These are phyloP conservation scores for Chloropicon primus DNA, from an alignment of 139 green algal genomes.

Conservation along the genomic window DNA sequence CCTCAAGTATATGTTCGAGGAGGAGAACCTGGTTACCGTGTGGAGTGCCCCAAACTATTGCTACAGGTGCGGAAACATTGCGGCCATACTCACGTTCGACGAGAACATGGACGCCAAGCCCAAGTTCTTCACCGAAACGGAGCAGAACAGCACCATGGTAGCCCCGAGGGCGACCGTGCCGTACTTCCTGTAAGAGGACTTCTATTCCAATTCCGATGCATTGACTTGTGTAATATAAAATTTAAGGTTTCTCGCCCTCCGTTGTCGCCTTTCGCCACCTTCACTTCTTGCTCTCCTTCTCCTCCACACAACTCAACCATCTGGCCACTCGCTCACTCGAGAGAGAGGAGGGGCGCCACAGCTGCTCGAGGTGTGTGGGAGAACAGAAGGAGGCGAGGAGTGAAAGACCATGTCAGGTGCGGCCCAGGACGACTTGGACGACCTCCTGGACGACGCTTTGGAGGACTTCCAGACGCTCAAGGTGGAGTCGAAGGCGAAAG, in stretches of 20 bases:
- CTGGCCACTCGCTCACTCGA: too few relatives aligned
- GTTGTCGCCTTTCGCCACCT: too few relatives aligned
- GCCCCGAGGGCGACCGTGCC: constrained; percentile 53
- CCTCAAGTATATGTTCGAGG: constrained; percentile 97
- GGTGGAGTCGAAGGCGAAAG: background rate
- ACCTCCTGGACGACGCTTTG: constrained; percentile 2
- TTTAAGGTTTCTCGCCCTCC: too few relatives aligned
- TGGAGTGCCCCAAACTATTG: constrained; percentile 99
- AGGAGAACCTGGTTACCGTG: constrained; percentile 31
- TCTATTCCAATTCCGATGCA: too few relatives aligned
- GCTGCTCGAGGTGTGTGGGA: too few relatives aligned
- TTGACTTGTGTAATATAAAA: too few relatives aligned
- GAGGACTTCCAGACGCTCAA: background rate
- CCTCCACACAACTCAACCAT: too few relatives aligned
- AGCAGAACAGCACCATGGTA: constrained; percentile 85
- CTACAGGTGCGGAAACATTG: constrained; percentile 97
- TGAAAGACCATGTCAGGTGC: background rate
- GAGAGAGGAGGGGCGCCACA: too few relatives aligned
- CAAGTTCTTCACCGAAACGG: constrained; percentile 82
- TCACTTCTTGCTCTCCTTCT: too few relatives aligned
- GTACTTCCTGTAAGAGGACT: constrained; percentile 60
- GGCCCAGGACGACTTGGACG: background rate
- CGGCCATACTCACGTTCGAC: constrained; percentile 90
- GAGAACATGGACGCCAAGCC: constrained; percentile 66
- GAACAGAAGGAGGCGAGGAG: background rate